Conservation (phyloP, 805 yeast species). For the Vanderwaltozyma polyspora region DNA sequence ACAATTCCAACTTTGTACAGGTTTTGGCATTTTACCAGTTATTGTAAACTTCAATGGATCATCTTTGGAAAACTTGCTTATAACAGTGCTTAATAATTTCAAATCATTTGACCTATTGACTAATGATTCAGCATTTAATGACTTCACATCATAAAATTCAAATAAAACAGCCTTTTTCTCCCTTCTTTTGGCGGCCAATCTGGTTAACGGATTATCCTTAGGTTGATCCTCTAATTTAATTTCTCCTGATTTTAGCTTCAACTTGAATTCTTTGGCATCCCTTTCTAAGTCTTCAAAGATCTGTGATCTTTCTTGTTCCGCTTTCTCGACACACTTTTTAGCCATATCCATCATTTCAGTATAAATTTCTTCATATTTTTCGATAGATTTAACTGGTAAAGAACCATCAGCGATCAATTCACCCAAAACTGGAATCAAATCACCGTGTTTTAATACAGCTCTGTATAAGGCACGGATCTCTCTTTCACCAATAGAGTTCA, state of each 20-base stretch:
- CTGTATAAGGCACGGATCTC: conserved; percentile 81
- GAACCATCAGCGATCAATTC: conserved; percentile 84
- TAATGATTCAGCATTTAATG: conserved; percentile 81
- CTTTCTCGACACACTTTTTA: conserved; percentile 47
- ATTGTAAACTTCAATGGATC: conserved; percentile 54
- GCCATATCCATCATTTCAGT: conserved; percentile 59
- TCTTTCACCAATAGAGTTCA: conserved; percentile 60
- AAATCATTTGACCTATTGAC: conserved; percentile 78
- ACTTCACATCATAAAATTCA: conserved; percentile 78
- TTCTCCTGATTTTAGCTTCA: conserved; percentile 30
- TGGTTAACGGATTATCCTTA: conserved; percentile 36
- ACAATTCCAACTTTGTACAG: conserved; percentile 85
- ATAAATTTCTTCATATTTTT: conserved; percentile 61
- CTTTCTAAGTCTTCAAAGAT: conserved; percentile 48
- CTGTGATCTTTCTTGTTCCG: conserved; percentile 50
- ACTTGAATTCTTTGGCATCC: conserved; percentile 46
- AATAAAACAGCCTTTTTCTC: conserved; percentile 86
- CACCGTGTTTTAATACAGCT: conserved; percentile 74
- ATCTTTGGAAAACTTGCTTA: conserved; percentile 39
- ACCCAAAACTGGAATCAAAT: conserved; percentile 66
- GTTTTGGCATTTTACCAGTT: conserved; percentile 47
- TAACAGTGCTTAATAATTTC: conserved; percentile 46
- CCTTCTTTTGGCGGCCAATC: conserved; percentile 54
- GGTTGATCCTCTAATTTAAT: conserved; percentile 23
- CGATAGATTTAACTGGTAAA: conserved; percentile 73